phyloP scores from a whole-genome alignment of 2,329 filamentous ascomycete species.

The Neocucurbitaria cava region DNA sequence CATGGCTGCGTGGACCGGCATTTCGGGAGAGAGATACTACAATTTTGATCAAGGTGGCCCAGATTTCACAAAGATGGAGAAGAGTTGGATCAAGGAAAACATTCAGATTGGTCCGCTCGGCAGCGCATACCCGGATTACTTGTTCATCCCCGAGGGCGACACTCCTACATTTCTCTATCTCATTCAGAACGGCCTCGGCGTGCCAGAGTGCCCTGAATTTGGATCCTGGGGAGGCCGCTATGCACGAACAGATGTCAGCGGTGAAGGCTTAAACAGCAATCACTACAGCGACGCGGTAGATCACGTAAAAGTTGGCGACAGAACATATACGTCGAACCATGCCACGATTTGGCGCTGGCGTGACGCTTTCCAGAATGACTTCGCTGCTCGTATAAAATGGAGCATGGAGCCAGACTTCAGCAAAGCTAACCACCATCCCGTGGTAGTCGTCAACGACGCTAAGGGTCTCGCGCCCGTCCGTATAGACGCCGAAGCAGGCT shows the following conservation, averaged over 20 bases:
- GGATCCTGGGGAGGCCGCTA: constrained; percentile 62
- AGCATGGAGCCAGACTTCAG: constrained; percentile 46
- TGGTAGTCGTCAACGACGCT: constrained; percentile 53
- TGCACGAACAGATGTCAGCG: constrained; percentile 40
- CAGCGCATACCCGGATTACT: constrained; percentile 52
- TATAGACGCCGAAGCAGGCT: constrained; percentile 52
- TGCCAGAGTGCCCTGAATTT: constrained; percentile 55
- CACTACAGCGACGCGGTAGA: constrained; percentile 51
- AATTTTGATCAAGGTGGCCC: constrained; percentile 58
- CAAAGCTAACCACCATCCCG: constrained; percentile 57
- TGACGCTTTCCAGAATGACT: constrained; percentile 60
- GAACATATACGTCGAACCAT: constrained; percentile 51
- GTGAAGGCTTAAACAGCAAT: constrained; percentile 42
- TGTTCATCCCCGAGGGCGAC: constrained; percentile 63
- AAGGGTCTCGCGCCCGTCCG: constrained; percentile 48
- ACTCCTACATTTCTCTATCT: constrained; percentile 60
- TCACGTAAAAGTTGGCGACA: constrained; percentile 43
- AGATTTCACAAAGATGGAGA: constrained; percentile 56
- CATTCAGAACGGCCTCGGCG: constrained; percentile 57
- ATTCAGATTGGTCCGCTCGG: constrained; percentile 61
- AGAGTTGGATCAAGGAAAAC: constrained; percentile 61
- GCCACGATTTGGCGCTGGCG: constrained; percentile 64
- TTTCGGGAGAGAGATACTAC: constrained; percentile 58
- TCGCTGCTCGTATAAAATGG: constrained; percentile 58
- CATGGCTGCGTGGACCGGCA: constrained; percentile 63